Conservation (phyloP, 768 basidiomycete species). For the Pleurotus pulmonarius region DNA sequence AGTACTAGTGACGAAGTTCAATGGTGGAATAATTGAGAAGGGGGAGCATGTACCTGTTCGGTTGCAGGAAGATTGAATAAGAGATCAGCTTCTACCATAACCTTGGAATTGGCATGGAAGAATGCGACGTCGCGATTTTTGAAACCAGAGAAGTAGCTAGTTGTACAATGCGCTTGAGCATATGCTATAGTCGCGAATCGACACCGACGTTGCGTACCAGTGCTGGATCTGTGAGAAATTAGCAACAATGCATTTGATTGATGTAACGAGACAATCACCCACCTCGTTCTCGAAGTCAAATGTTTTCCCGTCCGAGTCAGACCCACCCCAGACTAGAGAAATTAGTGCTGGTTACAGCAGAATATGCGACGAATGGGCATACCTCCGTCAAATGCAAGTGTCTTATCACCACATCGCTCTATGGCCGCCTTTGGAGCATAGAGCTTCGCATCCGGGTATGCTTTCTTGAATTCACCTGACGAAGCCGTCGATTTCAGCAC, state of each 20-base stretch:
- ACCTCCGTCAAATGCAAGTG: slow-evolving; percentile 64
- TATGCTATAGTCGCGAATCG: too few relatives aligned
- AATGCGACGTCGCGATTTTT: slow-evolving; percentile 83
- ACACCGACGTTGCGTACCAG: slow-evolving; percentile 49
- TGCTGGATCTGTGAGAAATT: not conserved
- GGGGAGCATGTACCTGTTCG: slow-evolving; percentile 53
- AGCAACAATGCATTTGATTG: not conserved
- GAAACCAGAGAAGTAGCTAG: slow-evolving; percentile 67
- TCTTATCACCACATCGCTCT: slow-evolving; percentile 47
- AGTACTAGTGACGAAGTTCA: slow-evolving; percentile 25
- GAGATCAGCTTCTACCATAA: slow-evolving; percentile 78
- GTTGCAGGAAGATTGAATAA: slow-evolving; percentile 76
- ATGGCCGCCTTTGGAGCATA: slow-evolving; percentile 61
- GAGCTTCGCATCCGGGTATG: slow-evolving; percentile 69
- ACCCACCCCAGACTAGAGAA: not conserved
- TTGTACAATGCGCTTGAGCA: not conserved
- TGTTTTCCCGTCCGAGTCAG: not conserved
- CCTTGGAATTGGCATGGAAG: slow-evolving; percentile 66
- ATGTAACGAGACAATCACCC: not conserved
- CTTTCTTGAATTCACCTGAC: slow-evolving; percentile 58
- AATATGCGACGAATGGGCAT: slow-evolving; percentile 37
- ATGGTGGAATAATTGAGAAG: not conserved
- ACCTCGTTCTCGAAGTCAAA: not conserved
- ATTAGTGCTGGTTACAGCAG: not conserved
- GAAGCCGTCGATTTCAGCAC: not conserved